phyloP scores from a whole-genome alignment of 2,329 filamentous ascomycete genomes.

The Diplodia corticola region DNA sequence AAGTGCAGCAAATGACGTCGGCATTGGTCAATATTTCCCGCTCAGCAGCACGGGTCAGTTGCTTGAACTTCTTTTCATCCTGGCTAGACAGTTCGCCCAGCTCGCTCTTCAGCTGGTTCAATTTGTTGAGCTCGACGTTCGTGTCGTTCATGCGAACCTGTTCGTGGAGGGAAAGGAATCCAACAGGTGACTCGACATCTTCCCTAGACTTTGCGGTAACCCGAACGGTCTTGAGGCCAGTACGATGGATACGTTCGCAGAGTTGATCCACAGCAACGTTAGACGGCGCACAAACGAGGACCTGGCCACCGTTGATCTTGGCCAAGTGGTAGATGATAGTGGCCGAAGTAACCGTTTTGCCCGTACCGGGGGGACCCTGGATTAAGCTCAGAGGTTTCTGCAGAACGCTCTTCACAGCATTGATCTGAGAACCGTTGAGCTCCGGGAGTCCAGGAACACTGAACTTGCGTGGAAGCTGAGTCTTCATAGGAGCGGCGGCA shows the following conservation, averaged over 20 bases:
- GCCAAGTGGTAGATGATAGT: conserved; percentile 98
- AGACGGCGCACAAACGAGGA: conserved; percentile 93
- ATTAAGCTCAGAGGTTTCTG: conserved; percentile 94
- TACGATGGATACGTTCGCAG: conserved; percentile 93
- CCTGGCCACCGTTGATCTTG: conserved; percentile 91
- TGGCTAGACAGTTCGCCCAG: conserved; percentile 88
- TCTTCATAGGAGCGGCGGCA: conserved; percentile 91
- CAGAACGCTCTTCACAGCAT: conserved; percentile 91
- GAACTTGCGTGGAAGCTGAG: conserved; percentile 93
- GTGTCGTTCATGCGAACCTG: conserved; percentile 97
- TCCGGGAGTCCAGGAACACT: conserved; percentile 92
- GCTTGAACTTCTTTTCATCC: conserved; percentile 98
- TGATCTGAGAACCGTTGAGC: conserved; percentile 92
- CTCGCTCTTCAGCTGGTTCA: conserved; percentile 89
- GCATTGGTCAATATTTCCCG: conserved; percentile 93
- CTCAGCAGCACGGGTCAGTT: conserved; percentile 89
- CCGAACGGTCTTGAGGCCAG: conserved; percentile 92
- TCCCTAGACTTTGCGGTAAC: conserved; percentile 98
- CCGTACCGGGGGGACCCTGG: conserved; percentile 93
- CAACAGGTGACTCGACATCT: conserved; percentile 97
- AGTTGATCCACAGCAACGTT: conserved; percentile 98
- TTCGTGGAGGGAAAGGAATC: conserved; percentile 91
- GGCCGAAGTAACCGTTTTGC: conserved; percentile 97
- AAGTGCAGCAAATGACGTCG: conserved; percentile 98
- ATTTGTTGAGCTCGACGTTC: conserved; percentile 88